Percentiles rank a stretch among this genome's conserved stretches.
These are phyloP conservation scores for Camellia granthamiana DNA, from an alignment of 148 eudicot species.

Conservation along the genomic window DNA sequence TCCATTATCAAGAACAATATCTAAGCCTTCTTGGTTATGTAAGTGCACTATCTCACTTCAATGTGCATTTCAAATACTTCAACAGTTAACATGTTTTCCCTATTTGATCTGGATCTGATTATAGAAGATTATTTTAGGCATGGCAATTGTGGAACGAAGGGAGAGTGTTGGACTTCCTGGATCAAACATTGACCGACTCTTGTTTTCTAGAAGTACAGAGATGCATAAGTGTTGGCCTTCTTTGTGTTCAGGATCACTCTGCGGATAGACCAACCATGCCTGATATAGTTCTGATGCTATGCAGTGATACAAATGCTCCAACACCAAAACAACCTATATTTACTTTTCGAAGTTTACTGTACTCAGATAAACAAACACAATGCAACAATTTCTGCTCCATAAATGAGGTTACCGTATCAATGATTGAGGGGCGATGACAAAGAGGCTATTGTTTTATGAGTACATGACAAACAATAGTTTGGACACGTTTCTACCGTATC, in stretches of 20 bases:
- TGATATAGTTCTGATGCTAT: slow-evolving; percentile 17
- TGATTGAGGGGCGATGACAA: too few relatives aligned
- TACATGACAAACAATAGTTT: too few relatives aligned
- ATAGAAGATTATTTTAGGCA: slow-evolving; percentile 21
- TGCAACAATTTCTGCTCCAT: neutral
- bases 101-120: neutral
- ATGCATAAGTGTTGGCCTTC: too few relatives aligned
- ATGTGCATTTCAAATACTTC: neutral
- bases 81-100: neutral
- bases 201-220: neutral
- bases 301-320: slow-evolving; percentile 15
- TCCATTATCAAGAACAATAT: neutral
- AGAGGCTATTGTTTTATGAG: too few relatives aligned
- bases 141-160: slow-evolving; percentile 38
- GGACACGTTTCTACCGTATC: too few relatives aligned
- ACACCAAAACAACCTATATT: slow-evolving; percentile 19
- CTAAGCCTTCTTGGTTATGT: slow-evolving; percentile 19
- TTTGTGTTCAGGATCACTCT: neutral
- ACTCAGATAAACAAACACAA: neutral
- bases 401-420: neutral
- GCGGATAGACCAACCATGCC: slow-evolving; percentile 31
- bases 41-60: neutral
- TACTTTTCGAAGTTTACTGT: neutral
- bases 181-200: slow-evolving; percentile 16
- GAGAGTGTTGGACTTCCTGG: slow-evolving; percentile 17